phyloP scores from a whole-genome alignment of 768 basidiomycete species.

The Baorangia bicolor region DNA sequence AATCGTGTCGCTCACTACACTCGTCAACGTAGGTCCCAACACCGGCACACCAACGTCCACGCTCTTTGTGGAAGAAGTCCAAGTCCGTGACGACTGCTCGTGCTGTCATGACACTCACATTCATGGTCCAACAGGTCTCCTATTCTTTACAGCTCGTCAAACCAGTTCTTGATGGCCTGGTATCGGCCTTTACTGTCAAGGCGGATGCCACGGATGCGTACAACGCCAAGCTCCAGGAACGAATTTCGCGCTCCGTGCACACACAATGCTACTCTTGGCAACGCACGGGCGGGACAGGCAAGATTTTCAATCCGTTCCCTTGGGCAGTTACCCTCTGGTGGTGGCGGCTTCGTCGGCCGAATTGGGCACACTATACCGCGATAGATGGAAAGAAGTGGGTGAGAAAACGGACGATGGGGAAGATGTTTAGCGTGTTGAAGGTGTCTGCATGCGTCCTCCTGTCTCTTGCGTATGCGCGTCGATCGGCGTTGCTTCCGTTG shows the following conservation, averaged over 20 bases:
- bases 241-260: constrained; percentile 21
- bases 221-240: constrained; percentile 23
- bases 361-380: constrained; percentile 35
- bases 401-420: constrained; percentile 5
- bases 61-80: constrained; percentile 29
- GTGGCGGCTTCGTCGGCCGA: constrained; percentile 35
- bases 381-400: constrained; percentile 42
- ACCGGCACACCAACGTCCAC: constrained; percentile 26
- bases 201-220: constrained; percentile 26
- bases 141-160: constrained; percentile 31
- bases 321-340: constrained; percentile 36
- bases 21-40: constrained; percentile 25
- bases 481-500: constrained; percentile 3
- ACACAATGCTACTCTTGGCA: constrained; percentile 43
- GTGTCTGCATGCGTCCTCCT: neutral
- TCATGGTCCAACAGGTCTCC: constrained; percentile 18
- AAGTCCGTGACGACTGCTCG: constrained; percentile 17
- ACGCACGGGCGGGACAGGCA: constrained; percentile 36
- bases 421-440: constrained; percentile 1
- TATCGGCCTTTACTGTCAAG: constrained; percentile 24
- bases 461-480: constrained; percentile 5
- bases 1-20: neutral
- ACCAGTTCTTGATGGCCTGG: constrained; percentile 26
- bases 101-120: neutral
- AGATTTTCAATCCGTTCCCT: constrained; percentile 40